Evolutionary conservation across 306 rosid species (phyloP).

Genomic region (Glycine latifolia): DNA sequence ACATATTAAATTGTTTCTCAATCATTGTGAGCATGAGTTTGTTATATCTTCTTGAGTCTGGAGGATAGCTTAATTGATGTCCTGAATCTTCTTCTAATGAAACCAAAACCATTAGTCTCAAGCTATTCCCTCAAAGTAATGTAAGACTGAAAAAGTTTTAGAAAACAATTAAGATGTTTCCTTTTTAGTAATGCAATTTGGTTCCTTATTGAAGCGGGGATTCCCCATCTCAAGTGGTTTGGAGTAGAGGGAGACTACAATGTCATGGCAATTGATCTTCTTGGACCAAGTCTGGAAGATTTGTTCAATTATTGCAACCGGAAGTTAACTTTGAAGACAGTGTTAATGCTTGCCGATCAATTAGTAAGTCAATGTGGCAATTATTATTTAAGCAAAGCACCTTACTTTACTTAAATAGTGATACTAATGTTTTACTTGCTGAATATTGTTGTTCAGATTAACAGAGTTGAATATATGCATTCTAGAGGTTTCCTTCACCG

Average conservation of each 20-base stretch:
- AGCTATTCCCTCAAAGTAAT: slow-evolving; percentile 23
- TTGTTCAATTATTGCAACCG: slow-evolving; percentile 96
- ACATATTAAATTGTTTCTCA: slow-evolving; percentile 34
- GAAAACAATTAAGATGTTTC: slow-evolving; percentile 41
- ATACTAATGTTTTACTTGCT: slow-evolving; percentile 31
- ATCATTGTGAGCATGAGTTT: neutral
- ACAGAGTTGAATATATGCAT: slow-evolving; percentile 99
- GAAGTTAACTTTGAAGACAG: slow-evolving; percentile 88
- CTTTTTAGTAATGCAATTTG: slow-evolving; percentile 48
- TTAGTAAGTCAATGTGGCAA: slow-evolving; percentile 65
- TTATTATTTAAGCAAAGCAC: slow-evolving; percentile 30
- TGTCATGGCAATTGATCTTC: slow-evolving; percentile 97
- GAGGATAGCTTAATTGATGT: slow-evolving; percentile 30
- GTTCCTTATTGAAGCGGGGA: slow-evolving; percentile 78
- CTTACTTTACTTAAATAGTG: slow-evolving; percentile 19
- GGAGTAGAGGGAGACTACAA: slow-evolving; percentile 99
- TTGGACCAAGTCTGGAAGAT: slow-evolving; percentile 99
- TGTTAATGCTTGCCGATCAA: slow-evolving; percentile 99
- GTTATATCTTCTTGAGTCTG: slow-evolving; percentile 11
- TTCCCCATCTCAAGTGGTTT: slow-evolving; percentile 99
- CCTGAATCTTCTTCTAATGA: neutral
- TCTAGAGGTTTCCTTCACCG: slow-evolving; percentile 99
- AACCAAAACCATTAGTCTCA: slow-evolving; percentile 27
- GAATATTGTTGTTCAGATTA: slow-evolving; percentile 66
- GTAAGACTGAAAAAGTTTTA: neutral